Conservation (phyloP, 2,329 filamentous ascomycete genomes). For the Diaporthe amygdali region DNA sequence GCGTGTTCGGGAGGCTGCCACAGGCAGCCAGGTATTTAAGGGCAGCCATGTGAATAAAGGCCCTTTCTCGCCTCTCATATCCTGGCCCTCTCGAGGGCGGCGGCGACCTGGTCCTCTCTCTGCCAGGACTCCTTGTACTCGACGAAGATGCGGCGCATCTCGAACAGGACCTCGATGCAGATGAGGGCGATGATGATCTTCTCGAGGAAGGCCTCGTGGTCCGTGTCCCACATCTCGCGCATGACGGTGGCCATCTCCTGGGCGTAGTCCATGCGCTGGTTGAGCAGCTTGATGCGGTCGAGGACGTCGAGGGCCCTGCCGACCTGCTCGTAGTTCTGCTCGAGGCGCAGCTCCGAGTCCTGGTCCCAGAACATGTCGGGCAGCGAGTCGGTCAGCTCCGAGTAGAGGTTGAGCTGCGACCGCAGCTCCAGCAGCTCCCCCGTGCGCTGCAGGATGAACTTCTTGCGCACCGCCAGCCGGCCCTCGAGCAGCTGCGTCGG, state of each 20-base stretch:
- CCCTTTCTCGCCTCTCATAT: slow-evolving; percentile 11
- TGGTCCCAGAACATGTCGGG: slow-evolving; percentile 98
- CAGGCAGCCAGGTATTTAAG: no score
- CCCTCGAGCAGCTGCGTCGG: slow-evolving; percentile 73
- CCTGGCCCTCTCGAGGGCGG: not conserved
- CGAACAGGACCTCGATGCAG: slow-evolving; percentile 88
- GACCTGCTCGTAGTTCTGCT: slow-evolving; percentile 94
- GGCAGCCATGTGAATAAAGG: no score
- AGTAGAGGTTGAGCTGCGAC: slow-evolving; percentile 95
- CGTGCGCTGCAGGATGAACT: slow-evolving; percentile 90
- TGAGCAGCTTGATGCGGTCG: slow-evolving; percentile 86
- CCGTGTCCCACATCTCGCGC: slow-evolving; percentile 86
- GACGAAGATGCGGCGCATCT: slow-evolving; percentile 75
- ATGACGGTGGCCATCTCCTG: slow-evolving; percentile 92
- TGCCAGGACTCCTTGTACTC: slow-evolving; percentile 52
- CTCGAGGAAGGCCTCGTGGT: slow-evolving; percentile 85
- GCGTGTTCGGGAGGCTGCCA: not conserved
- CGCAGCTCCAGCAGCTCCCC: slow-evolving; percentile 89
- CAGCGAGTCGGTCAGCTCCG: slow-evolving; percentile 91
- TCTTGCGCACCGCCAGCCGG: slow-evolving; percentile 54
- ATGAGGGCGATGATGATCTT: slow-evolving; percentile 97
- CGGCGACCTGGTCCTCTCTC: not conserved
- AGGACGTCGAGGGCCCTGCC: slow-evolving; percentile 89
- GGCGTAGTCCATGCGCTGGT: slow-evolving; percentile 98
- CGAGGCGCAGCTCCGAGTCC: slow-evolving; percentile 84